Evolutionary conservation across 2,329 filamentous ascomycete species (phyloP).

Genomic region (Pseudocercospora crystallina): DNA sequence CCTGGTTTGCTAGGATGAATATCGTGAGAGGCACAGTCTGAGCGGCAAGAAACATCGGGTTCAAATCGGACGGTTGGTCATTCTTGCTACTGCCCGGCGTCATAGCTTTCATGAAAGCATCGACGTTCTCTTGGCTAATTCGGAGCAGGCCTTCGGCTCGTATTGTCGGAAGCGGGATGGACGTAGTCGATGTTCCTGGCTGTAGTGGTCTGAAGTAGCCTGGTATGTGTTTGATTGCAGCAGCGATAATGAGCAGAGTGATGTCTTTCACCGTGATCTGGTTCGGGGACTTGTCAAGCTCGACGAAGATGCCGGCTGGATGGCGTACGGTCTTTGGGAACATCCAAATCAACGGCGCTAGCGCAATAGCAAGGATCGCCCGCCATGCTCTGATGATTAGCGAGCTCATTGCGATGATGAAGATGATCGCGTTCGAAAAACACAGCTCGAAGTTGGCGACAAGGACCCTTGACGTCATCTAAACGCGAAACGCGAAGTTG

Average conservation of each 20-base stretch:
- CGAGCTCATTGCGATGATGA: too few relatives aligned
- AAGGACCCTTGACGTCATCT: background rate
- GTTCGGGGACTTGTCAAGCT: conserved; percentile 1
- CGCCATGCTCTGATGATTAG: too few relatives aligned
- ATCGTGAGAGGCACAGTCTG: conserved; percentile 18
- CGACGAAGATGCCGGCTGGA: too few relatives aligned
- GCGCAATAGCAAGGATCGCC: too few relatives aligned
- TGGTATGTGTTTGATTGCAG: conserved; percentile 7
- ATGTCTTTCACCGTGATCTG: conserved; percentile 7
- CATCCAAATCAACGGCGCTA: too few relatives aligned
- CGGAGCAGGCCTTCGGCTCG: conserved; percentile 10
- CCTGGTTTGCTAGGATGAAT: conserved; percentile 11
- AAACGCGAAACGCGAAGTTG: background rate
- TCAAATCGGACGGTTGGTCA: background rate
- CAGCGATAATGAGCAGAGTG: conserved; percentile 3
- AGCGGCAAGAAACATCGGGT: conserved; percentile 15
- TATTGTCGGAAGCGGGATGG: conserved; percentile 3
- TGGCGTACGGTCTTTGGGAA: too few relatives aligned
- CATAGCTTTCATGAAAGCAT: conserved; percentile 3
- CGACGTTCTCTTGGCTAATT: conserved; percentile 1
- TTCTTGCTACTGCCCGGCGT: background rate
- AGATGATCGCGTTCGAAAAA: too few relatives aligned
- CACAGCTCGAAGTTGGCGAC: too few relatives aligned
- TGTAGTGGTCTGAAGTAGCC: conserved; percentile 3
- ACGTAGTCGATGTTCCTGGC: background rate